A percentile compares a stretch with the other conserved stretches of the same genome.
phyloP scores from a whole-genome alignment of 306 rosid species.

The Quercus rubra region DNA sequence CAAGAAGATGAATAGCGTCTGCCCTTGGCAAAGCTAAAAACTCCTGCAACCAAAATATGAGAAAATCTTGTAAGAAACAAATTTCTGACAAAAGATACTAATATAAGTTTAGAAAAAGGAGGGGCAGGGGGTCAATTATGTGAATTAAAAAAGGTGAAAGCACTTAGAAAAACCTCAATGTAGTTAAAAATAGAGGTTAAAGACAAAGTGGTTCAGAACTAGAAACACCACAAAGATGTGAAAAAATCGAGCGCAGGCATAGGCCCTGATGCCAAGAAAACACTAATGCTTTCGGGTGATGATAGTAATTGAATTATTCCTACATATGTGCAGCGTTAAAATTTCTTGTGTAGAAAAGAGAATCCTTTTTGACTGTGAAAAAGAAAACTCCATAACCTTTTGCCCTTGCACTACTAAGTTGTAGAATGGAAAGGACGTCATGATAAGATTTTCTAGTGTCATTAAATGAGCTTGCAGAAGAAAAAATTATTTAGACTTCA shows the following conservation, averaged over 20 bases:
- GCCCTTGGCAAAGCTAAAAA: conserved; percentile 97
- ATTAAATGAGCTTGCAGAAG: neutral
- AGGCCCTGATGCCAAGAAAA: neutral
- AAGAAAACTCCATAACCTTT: neutral
- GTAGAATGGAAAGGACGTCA: neutral
- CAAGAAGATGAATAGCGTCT: conserved; percentile 95
- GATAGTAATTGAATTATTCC: neutral
- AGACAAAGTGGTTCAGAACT: neutral
- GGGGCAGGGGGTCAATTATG: too few species aligned
- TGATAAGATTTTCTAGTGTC: neutral
- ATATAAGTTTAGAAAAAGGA: too few species aligned
- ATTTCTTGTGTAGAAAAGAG: neutral
- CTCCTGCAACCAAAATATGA: conserved; percentile 52
- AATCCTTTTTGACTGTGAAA: neutral
- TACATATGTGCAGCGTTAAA: neutral
- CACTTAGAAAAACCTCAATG: neutral
- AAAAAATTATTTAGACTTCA: neutral
- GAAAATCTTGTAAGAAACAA: neutral
- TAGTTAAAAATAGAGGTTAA: neutral
- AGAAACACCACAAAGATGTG: neutral
- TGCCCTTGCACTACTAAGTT: too few species aligned
- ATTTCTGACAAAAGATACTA: neutral
- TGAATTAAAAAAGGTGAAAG: neutral
- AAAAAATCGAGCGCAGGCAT: neutral
- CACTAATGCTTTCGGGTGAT: neutral